These are phyloP conservation scores for Solanum tarapatanum DNA, from an alignment of 257 asterid genomes.

Conservation along the genomic window DNA sequence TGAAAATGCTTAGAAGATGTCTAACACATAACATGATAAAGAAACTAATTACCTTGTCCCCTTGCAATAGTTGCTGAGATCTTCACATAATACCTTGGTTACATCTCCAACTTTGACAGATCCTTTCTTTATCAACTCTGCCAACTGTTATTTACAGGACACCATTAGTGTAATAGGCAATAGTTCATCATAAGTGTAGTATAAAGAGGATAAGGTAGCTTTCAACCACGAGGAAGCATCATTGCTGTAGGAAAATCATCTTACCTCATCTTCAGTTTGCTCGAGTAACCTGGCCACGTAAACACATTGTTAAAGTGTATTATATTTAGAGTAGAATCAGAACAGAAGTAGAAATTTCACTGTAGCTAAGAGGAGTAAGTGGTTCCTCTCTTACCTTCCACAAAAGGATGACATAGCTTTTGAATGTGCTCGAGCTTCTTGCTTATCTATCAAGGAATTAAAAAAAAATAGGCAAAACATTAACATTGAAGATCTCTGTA, in stretches of 20 bases:
- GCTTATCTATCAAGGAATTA: conserved; percentile 39
- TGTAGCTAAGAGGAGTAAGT: background rate
- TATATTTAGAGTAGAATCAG: background rate
- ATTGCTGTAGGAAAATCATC: conserved; percentile 2
- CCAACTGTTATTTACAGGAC: conserved; percentile 33
- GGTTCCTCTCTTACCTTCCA: conserved; percentile 57
- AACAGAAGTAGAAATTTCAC: background rate
- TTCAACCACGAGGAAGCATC: background rate
- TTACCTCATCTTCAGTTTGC: conserved; percentile 89
- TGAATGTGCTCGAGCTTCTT: conserved; percentile 76
- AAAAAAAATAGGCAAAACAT: background rate
- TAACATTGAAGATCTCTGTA: background rate
- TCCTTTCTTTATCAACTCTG: conserved; percentile 73
- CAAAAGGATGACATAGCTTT: conserved; percentile 81
- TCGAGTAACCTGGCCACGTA: conserved; percentile 62
- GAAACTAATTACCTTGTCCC: conserved; percentile 37
- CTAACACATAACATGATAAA: background rate
- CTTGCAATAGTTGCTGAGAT: conserved; percentile 54
- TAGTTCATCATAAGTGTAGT: background rate
- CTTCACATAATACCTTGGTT: conserved; percentile 67
- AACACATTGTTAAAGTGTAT: background rate
- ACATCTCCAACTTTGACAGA: conserved; percentile 60
- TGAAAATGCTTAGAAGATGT: background rate
- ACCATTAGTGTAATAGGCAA: background rate
- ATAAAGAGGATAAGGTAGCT: background rate